Percentiles rank a stretch among this genome's conserved stretches.
phyloP scores from a whole-genome alignment of 305 asterid species.

The Fraxinus greggii region DNA sequence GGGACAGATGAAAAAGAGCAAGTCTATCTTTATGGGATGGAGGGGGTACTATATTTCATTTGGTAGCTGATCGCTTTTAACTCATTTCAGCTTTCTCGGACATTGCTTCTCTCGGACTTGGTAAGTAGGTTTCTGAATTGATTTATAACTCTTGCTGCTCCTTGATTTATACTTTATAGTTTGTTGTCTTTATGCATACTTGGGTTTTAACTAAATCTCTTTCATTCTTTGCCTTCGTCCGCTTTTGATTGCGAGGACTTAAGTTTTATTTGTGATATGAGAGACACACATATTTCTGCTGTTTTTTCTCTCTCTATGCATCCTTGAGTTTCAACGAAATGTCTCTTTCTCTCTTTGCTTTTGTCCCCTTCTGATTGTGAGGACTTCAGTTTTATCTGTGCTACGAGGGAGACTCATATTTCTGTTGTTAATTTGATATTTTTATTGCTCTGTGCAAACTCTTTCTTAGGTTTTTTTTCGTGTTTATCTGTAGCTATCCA shows the following conservation, averaged over 20 bases:
- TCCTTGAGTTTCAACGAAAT: slow-evolving; percentile 2
- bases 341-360: neutral
- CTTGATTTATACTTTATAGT: neutral
- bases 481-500: slow-evolving; percentile 50
- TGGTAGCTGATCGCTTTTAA: slow-evolving; percentile 24
- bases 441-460: neutral
- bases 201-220: neutral
- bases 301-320: neutral
- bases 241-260: neutral
- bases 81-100: slow-evolving; percentile 75
- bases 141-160: neutral
- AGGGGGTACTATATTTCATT: neutral
- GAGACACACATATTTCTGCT: neutral
- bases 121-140: slow-evolving; percentile 39
- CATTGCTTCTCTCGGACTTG: slow-evolving; percentile 74
- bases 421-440: neutral
- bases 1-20: neutral
- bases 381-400: neutral
- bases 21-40: neutral
- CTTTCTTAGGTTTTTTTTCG: slow-evolving; percentile 6
- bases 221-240: neutral
- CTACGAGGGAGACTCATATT: slow-evolving; percentile 1
- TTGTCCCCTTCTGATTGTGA: neutral
- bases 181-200: slow-evolving; percentile 15
- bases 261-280: neutral